Conservation (phyloP, 257 asterid species). For the Penstemon davidsonii region DNA sequence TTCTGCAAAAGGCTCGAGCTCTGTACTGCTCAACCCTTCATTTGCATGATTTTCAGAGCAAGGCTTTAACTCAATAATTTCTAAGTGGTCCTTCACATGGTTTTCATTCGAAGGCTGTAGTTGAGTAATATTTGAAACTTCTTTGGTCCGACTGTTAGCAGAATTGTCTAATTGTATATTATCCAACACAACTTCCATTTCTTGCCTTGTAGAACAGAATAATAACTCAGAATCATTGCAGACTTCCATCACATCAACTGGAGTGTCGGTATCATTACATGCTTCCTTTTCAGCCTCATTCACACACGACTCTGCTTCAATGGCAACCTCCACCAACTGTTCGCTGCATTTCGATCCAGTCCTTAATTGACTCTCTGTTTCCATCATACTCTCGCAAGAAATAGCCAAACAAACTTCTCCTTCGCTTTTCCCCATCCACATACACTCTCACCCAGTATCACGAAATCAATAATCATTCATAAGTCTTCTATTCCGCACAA, state of each 20-base stretch:
- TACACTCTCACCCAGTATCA: constrained; percentile 23
- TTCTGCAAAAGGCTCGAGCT: constrained; percentile 25
- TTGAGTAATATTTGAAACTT: constrained; percentile 31
- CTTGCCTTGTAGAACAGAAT: constrained; percentile 20
- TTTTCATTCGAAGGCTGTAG: constrained; percentile 29
- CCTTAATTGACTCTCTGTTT: constrained; percentile 32
- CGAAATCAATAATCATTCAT: constrained; percentile 19
- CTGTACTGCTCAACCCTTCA: constrained; percentile 24
- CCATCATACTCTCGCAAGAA: constrained; percentile 38
- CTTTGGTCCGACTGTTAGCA: constrained; percentile 29
- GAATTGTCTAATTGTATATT: constrained; percentile 23
- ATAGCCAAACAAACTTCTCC: constrained; percentile 36
- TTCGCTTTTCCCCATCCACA: constrained; percentile 43
- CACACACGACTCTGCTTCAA: constrained; percentile 36
- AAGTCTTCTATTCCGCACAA: neutral
- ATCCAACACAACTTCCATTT: constrained; percentile 27
- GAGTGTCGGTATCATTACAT: constrained; percentile 25
- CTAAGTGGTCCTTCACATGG: constrained; percentile 43
- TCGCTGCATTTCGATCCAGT: constrained; percentile 38
- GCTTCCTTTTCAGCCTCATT: constrained; percentile 38
- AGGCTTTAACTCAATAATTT: constrained; percentile 36
- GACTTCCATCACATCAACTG: constrained; percentile 25
- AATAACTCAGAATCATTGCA: constrained; percentile 23
- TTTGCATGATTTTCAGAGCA: constrained; percentile 23
- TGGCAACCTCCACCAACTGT: constrained; percentile 30